A percentile compares a stretch with the other conserved stretches of the same genome.
phyloP scores from a whole-genome alignment of 2,329 filamentous ascomycete species.

The Verruconis gallopava region DNA sequence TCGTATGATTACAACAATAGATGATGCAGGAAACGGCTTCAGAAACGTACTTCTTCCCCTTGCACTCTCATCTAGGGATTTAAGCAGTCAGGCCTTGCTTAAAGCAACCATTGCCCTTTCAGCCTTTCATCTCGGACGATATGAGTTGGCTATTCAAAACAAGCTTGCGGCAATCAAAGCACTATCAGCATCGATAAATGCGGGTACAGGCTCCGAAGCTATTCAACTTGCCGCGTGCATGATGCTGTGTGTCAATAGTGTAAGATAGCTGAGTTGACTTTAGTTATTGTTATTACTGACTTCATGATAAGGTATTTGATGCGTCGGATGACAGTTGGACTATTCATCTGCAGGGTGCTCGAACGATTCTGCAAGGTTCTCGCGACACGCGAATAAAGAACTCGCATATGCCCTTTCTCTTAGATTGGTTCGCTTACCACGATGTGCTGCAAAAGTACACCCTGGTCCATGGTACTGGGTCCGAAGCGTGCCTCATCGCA shows the following conservation, averaged over 20 bases:
- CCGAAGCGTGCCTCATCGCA: no score
- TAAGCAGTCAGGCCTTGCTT: not conserved
- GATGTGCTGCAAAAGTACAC: not conserved
- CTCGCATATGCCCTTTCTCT: not conserved
- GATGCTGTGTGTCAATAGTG: not conserved
- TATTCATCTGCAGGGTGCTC: not conserved
- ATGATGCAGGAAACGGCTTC: conserved; percentile 1
- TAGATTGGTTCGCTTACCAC: conserved; percentile 1
- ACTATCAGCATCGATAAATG: not conserved
- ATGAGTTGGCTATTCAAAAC: not conserved
- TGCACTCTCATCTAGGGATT: not conserved
- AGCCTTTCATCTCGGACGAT: not conserved
- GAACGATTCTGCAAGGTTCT: not conserved
- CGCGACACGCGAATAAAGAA: not conserved
- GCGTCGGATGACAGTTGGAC: not conserved
- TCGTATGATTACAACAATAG: not conserved
- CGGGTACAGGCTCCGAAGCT: not conserved
- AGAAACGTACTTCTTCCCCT: not conserved
- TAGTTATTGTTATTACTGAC: no score
- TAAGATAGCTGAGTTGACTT: no score
- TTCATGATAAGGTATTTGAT: not conserved
- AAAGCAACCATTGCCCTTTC: not conserved
- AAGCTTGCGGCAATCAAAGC: not conserved
- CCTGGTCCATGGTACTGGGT: not conserved
- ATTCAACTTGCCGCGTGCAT: not conserved